A percentile compares a stretch with the other conserved stretches of the same genome.
These are phyloP conservation scores for Acmispon strigosus DNA, from an alignment of 306 rosid genomes.

Conservation along the genomic window DNA sequence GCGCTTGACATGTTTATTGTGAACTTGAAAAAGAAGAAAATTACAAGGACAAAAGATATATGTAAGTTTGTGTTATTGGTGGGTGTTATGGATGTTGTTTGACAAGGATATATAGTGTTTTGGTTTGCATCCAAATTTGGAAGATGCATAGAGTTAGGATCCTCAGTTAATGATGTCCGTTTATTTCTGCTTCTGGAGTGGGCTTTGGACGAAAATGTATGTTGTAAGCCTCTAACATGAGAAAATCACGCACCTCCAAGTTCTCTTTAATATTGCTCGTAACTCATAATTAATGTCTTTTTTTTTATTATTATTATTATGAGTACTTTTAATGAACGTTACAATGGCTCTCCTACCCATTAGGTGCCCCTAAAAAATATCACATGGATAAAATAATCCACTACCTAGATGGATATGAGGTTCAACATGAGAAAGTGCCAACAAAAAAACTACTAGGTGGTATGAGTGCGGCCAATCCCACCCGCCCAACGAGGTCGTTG, in stretches of 20 bases:
- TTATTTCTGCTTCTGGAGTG: constrained; percentile 34
- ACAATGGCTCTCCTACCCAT: too few species aligned
- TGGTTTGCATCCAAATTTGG: not conserved
- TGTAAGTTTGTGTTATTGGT: not conserved
- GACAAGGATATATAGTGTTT: constrained; percentile 10
- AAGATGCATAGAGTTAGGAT: constrained; percentile 17
- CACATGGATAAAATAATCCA: too few species aligned
- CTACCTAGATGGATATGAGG: too few species aligned
- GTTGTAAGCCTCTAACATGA: not conserved
- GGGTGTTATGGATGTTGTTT: not conserved
- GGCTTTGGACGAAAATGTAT: not conserved
- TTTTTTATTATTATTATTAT: too few species aligned
- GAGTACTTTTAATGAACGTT: too few species aligned
- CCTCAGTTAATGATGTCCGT: not conserved
- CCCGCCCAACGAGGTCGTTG: too few species aligned
- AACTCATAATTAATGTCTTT: too few species aligned
- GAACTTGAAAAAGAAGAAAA: not conserved
- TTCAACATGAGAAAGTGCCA: too few species aligned
- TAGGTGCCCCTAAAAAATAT: too few species aligned
- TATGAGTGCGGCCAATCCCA: too few species aligned
- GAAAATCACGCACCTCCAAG: constrained; percentile 6
- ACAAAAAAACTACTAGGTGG: too few species aligned
- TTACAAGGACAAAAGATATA: not conserved
- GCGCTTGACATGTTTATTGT: constrained; percentile 42
- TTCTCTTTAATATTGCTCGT: not conserved